Evolutionary conservation across 228 moss, liverwort and hornwort genomes (phyloP), one percentile per base, ranked within the genome.

Genomic region (Sphagnum fallax): DNA sequence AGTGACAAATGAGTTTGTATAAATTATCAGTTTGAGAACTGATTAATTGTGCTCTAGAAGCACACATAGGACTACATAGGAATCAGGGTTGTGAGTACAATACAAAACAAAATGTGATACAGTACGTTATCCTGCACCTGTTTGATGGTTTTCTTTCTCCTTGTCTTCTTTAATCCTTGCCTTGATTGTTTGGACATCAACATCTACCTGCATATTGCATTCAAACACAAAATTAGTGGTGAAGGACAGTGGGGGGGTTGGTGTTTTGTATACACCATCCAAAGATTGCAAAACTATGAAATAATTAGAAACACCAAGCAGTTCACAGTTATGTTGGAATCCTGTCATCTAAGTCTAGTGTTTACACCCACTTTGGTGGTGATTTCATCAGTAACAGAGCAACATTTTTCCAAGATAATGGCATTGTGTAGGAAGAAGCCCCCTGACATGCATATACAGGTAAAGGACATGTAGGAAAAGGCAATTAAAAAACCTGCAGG

Each of bases 111-210:
- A 32, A 32, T 32, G 32, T 32, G 32, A 32, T 32, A 32, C 32
- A 32, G 32, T 32, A 32, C 2, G 32, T 11, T 67, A 32, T 18
- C 58, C 47, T 60, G 75, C 73, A 78, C 81, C 66, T 76, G 78
- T 71, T 49, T 74, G 69, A 4, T 49, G 75, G 53, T 47, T 70
- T 64, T 94, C 91, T 70, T 73, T 81, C 69, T 82, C 82, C 62
- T 95, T 87, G 63, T 90, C 92, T 0, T 78, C 83, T 65, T 76
- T 80, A 53, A 95, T 88, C 69, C 82, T 95, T 4, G 62, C 73
- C 60, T 77, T 79, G 62, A 95, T 79, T 5, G 71, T 70, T 63
- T 82, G 71, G 15, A 65, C 73, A 32, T 89, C 81, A 75, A 95
- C 71, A 13, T 63, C 75, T 16, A 85, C 78, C 89, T 95, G 78